Evolutionary conservation across 495 filamentous ascomycete species (phyloP), one percentile per base, ranked within the genome.

Genomic region (Penicillium cinerascens): DNA sequence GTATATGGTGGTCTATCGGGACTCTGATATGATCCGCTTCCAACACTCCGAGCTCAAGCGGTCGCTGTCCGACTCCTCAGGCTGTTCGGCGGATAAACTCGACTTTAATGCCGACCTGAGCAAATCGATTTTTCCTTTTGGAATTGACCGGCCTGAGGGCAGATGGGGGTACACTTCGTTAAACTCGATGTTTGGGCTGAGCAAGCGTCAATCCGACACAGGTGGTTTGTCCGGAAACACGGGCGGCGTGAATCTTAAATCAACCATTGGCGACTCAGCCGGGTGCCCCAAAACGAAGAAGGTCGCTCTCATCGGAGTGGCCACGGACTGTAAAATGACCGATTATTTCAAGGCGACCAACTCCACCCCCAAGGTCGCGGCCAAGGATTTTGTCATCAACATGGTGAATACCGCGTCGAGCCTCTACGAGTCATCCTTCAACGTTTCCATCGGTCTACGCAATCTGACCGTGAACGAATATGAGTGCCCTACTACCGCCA

Each of bases 321-420:
- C 91, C 6, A 93, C 91, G 0, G 93, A 98, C 67, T 98, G 93
- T 74, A 84, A 81, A 7, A 97, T 96, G 63, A 89, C 84, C 47
- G 72, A 72, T 1, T 73, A 76, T 16, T 95, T 97, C 63, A 75
- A 78, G 26, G 78, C 74, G 37, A 39, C 37, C 29, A 66, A 61
- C 36, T 51, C 52, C 0, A 64, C 60, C 2, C 50, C 63, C 2
- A 77, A 80, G 17, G 78, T 83, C 16, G 69, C 77, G 4, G 81
- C 85, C 2, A 75, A 80, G 42, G 44, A 77, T 27, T 95, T 92
- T 66, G 75, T 98, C 44, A 92, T 98, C 66, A 80, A 74, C 42
- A 78, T 88, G 60, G 86, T 98, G 55, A 96, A 96, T 72, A 76
- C 83, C 16, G 93, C 93, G 13, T 97, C 93, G 4, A 81, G 78